Conservation (phyloP, 108 stramenopile species). For the Aurantiochytrium sp. region DNA sequence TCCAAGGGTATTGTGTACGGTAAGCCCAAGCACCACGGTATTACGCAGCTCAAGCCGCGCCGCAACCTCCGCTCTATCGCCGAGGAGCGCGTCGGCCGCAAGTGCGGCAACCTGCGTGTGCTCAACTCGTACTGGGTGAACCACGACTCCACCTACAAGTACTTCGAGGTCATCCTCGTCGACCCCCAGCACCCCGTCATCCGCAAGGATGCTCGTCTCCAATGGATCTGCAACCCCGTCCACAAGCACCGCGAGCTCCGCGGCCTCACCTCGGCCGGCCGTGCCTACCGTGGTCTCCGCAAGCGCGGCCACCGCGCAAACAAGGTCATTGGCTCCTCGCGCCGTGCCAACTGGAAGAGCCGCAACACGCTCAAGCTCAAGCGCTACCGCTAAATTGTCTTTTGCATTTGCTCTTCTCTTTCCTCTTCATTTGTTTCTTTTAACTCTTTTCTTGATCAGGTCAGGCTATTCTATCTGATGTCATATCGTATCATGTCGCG, state of each 20-base stretch:
- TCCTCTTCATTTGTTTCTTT: no score
- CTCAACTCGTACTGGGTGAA: constrained; percentile 99
- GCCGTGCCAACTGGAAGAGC: constrained; percentile 85
- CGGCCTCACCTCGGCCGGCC: constrained; percentile 96
- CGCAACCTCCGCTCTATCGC: constrained; percentile 93
- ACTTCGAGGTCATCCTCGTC: constrained; percentile 98
- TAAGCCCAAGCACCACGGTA: constrained; percentile 99
- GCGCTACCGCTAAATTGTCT: constrained; percentile 70
- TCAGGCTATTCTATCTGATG: no score
- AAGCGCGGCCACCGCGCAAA: constrained; percentile 98
- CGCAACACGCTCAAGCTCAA: constrained; percentile 90
- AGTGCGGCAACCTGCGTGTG: constrained; percentile 88
- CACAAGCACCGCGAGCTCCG: constrained; percentile 99
- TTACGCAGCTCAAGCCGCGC: constrained; percentile 96
- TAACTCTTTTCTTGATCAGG: no score
- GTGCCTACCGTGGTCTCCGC: constrained; percentile 91
- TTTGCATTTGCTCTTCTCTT: no score
- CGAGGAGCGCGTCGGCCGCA: constrained; percentile 97
- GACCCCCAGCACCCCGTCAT: constrained; percentile 90
- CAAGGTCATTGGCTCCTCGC: constrained; percentile 87
- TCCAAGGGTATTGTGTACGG: constrained; percentile 99
- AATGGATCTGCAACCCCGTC: constrained; percentile 98
- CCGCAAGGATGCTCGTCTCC: constrained; percentile 96
- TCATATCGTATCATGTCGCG: no score
- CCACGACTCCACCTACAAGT: constrained; percentile 99